phyloP scores from a whole-genome alignment of 75 land plant species.

The Cunninghamia lanceolata region DNA sequence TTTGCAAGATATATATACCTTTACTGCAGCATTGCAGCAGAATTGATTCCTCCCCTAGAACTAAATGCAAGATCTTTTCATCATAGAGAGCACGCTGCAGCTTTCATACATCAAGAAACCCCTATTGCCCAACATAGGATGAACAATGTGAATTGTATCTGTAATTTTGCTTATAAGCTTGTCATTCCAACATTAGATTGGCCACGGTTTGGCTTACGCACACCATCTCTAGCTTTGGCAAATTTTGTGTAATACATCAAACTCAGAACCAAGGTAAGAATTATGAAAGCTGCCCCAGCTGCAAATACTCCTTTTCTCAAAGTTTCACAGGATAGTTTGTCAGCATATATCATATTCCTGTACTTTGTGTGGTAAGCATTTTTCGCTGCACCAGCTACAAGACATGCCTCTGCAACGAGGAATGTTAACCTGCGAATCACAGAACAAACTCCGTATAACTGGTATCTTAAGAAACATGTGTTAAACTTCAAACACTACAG shows the following conservation, averaged over 20 bases:
- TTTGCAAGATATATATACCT: not conserved
- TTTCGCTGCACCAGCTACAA: conserved; percentile 72
- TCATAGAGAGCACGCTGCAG: not conserved
- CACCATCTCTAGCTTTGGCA: conserved; percentile 34
- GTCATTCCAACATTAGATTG: conserved; percentile 11
- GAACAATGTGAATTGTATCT: not conserved
- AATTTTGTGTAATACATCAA: conserved; percentile 53
- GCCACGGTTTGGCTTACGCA: not conserved
- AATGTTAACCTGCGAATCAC: conserved; percentile 61
- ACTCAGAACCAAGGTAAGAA: conserved; percentile 51
- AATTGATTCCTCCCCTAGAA: not conserved
- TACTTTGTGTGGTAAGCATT: conserved; percentile 80
- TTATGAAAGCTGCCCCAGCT: conserved; percentile 65
- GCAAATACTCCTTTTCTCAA: conserved; percentile 81
- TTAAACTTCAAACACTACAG: not conserved
- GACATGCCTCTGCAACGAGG: conserved; percentile 59
- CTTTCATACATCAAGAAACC: not conserved
- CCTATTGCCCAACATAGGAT: not conserved
- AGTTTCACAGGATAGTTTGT: conserved; percentile 56
- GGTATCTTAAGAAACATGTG: not conserved
- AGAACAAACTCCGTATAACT: not conserved
- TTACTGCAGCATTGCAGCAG: not conserved
- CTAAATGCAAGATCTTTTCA: not conserved
- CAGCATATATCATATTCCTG: conserved; percentile 24
- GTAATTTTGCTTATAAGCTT: not conserved